Evolutionary conservation across 2,329 filamentous ascomycete genomes (phyloP).

Genomic region (Teratosphaeriaceae sp.): DNA sequence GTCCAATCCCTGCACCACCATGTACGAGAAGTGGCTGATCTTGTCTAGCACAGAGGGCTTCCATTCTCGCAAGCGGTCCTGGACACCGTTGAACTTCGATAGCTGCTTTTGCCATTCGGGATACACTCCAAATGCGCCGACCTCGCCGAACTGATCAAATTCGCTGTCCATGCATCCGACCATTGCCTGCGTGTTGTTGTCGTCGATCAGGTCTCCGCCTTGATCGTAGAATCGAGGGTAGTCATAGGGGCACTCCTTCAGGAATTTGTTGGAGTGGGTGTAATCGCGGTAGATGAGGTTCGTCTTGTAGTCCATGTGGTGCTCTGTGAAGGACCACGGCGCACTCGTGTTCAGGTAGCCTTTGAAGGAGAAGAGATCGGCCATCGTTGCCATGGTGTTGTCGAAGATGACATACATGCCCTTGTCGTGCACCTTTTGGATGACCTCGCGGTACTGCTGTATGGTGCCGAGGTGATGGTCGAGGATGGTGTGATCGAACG

Average conservation of each 20-base stretch:
- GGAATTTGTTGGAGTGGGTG: constrained; percentile 46
- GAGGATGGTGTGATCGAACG: constrained; percentile 54
- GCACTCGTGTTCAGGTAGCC: constrained; percentile 54
- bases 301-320: constrained; percentile 53
- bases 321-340: constrained; percentile 49
- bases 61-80: constrained; percentile 62
- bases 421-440: constrained; percentile 54
- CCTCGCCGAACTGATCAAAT: constrained; percentile 59
- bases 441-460: constrained; percentile 49
- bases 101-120: constrained; percentile 59
- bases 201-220: constrained; percentile 45
- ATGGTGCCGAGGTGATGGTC: constrained; percentile 58
- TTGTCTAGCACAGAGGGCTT: constrained; percentile 50
- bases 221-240: constrained; percentile 59
- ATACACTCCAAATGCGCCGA: constrained; percentile 56
- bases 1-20: constrained; percentile 56
- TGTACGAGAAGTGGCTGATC: constrained; percentile 56
- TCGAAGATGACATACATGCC: constrained; percentile 62
- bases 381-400: constrained; percentile 60
- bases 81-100: constrained; percentile 59
- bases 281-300: constrained; percentile 54
- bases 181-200: constrained; percentile 42
- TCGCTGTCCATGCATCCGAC: constrained; percentile 56
- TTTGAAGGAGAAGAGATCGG: constrained; percentile 57
- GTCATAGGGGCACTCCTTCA: constrained; percentile 42